Evolutionary conservation across 805 yeast genomes (phyloP), one percentile per base, ranked within the genome.

Genomic region (Ogataea pini): DNA sequence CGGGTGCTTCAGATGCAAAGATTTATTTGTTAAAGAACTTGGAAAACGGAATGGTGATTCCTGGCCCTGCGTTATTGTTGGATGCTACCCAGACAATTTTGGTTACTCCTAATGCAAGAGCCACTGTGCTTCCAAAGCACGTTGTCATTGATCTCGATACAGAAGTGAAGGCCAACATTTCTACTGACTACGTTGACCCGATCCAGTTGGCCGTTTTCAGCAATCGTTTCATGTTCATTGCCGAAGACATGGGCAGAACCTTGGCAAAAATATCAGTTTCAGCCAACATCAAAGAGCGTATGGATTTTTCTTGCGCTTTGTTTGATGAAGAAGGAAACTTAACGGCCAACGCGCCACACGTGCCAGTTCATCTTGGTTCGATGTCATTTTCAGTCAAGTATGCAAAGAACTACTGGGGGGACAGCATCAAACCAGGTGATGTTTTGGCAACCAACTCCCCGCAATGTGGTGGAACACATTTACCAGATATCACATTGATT

Each of bases 401-500:
- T 38, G 73, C 68, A 33, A 54, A 62, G 17, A 62, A 69, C 1
- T 60, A 58, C 47, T 73, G 77, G 77, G 63, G 62, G 6, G 64
- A 56, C 14, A 50, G 67, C 25, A 47, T 74, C 37, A 57, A 64
- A n/a, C 71, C 68, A 38, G 78, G 77, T 50, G 78, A 74, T 59
- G 68, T 74, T 32, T 55, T 74, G 27, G 66, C 68, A 38, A 64
- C 77, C 7, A 73, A 74, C 47, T 68, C 68, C 43, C 78, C 78
- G 9, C 61, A 61, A 31, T 74, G 69, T 28, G 73, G 73, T 49
- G 78, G 78, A 33, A 72, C 76, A 2, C 78, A 73, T 55, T 60
- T 74, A 33, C 78, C 77, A 18, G 78, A 74, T 58, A 73, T 79
- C 49, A 79, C 84, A 1, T 76, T 79, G 29, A 75, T 79, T 20